Evolutionary conservation across 164 flowering plant species (phyloP).

Genomic region (Magnolia changhungtana): DNA sequence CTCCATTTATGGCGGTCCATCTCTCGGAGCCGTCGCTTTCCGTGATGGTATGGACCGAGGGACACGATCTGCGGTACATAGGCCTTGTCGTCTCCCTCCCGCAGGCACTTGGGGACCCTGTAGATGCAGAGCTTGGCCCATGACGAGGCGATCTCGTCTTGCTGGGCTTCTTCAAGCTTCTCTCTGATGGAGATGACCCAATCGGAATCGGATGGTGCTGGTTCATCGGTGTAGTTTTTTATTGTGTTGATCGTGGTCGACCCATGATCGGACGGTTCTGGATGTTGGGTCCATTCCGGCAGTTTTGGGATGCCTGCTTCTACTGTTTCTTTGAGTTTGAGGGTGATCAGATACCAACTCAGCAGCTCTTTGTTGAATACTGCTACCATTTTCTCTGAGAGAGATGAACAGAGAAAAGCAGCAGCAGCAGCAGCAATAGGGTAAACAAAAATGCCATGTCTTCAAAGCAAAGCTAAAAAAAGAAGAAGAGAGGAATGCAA

Average conservation of each 20-base stretch:
- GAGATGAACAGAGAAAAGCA: background rate
- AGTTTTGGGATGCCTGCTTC: slow-evolving; percentile 17
- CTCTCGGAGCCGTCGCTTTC: slow-evolving; percentile 36
- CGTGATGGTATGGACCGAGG: slow-evolving; percentile 70
- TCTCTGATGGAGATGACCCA: slow-evolving; percentile 72
- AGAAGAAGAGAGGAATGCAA: too few species aligned
- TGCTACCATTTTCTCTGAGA: slow-evolving; percentile 27
- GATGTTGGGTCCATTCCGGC: background rate
- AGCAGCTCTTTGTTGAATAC: slow-evolving; percentile 36
- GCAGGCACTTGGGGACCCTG: slow-evolving; percentile 42
- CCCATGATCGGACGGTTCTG: background rate
- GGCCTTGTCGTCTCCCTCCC: slow-evolving; percentile 52
- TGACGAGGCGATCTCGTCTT: slow-evolving; percentile 50
- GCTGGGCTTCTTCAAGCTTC: slow-evolving; percentile 51
- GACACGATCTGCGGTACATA: slow-evolving; percentile 63
- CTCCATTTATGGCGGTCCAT: slow-evolving; percentile 75
- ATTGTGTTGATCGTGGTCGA: slow-evolving; percentile 2
- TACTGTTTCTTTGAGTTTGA: slow-evolving; percentile 32
- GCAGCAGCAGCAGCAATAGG: background rate
- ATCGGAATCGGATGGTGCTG: slow-evolving; percentile 33
- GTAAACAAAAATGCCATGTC: background rate
- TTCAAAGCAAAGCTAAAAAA: background rate
- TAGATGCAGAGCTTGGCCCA: slow-evolving; percentile 59
- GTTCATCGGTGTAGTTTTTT: background rate
- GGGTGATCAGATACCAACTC: slow-evolving; percentile 36